A percentile compares a stretch with the other conserved stretches of the same genome.
Conservation (phyloP, 306 rosid species). For the Morella rubra region DNA sequence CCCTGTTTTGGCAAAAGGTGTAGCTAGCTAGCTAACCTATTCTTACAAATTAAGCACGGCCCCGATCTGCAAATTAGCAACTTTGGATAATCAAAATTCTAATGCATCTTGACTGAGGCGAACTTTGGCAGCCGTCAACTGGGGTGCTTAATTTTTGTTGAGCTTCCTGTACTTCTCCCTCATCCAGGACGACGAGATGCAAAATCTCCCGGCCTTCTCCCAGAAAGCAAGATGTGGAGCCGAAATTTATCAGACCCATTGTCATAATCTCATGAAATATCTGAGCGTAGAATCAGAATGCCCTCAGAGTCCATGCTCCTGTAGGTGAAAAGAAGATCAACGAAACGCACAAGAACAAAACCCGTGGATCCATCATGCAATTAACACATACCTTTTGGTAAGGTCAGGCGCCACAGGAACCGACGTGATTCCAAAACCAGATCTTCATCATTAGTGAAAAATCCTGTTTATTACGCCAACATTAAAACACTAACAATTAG, state of each 20-base stretch:
- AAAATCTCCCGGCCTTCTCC: not conserved
- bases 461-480: too few species aligned
- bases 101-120: not conserved
- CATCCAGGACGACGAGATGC: not conserved
- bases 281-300: not conserved
- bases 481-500: not conserved
- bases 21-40: not conserved
- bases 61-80: too few species aligned
- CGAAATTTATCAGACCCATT: too few species aligned
- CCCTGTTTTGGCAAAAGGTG: not conserved
- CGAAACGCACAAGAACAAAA: not conserved
- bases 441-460: not conserved
- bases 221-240: not conserved
- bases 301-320: constrained; percentile 3
- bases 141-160: not conserved
- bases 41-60: too few species aligned
- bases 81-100: not conserved
- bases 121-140: not conserved
- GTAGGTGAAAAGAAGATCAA: not conserved
- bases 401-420: not conserved
- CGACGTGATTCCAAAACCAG: not conserved
- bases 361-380: not conserved
- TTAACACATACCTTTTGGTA: not conserved
- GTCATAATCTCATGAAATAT: not conserved
- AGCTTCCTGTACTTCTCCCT: not conserved